These are phyloP conservation scores for Dissoconium aciculare DNA, from an alignment of 2,329 filamentous ascomycete species.

Conservation along the genomic window DNA sequence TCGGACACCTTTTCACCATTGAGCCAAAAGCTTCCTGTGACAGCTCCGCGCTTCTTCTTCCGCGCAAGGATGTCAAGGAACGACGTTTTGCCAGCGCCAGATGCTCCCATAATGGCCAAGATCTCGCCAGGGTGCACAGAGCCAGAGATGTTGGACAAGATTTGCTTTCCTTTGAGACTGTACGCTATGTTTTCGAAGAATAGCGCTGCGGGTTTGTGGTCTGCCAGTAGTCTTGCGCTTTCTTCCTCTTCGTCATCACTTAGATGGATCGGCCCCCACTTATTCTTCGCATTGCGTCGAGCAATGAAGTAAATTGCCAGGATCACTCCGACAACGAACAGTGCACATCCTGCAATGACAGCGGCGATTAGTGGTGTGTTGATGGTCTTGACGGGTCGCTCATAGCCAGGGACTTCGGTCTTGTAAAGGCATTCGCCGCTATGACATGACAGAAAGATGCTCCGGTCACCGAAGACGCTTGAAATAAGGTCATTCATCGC, in stretches of 20 bases:
- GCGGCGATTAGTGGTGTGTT: constrained; percentile 93
- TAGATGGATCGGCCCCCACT: constrained; percentile 60
- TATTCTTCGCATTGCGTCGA: constrained; percentile 45
- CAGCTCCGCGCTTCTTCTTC: constrained; percentile 83
- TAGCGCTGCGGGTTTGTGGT: constrained; percentile 80
- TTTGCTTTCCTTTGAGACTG: constrained; percentile 71
- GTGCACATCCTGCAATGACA: constrained; percentile 69
- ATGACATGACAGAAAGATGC: constrained; percentile 67
- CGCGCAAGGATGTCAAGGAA: constrained; percentile 91
- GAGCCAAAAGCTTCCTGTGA: constrained; percentile 71
- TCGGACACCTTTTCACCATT: constrained; percentile 85
- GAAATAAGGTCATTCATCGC: constrained; percentile 84
- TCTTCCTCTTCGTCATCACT: constrained; percentile 75
- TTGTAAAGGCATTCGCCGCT: constrained; percentile 87
- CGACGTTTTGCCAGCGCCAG: constrained; percentile 91
- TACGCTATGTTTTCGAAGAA: constrained; percentile 84
- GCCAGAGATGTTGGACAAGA: constrained; percentile 65
- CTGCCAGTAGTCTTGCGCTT: constrained; percentile 67
- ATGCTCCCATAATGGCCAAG: constrained; percentile 95
- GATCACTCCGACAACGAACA: constrained; percentile 81
- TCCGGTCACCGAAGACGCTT: constrained; percentile 77
- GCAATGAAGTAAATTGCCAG: constrained; percentile 77
- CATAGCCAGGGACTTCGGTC: constrained; percentile 84
- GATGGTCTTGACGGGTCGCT: constrained; percentile 78
- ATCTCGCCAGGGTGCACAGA: constrained; percentile 90